Evolutionary conservation across 768 basidiomycete genomes (phyloP).

Genomic region (Tulasnella calospora): DNA sequence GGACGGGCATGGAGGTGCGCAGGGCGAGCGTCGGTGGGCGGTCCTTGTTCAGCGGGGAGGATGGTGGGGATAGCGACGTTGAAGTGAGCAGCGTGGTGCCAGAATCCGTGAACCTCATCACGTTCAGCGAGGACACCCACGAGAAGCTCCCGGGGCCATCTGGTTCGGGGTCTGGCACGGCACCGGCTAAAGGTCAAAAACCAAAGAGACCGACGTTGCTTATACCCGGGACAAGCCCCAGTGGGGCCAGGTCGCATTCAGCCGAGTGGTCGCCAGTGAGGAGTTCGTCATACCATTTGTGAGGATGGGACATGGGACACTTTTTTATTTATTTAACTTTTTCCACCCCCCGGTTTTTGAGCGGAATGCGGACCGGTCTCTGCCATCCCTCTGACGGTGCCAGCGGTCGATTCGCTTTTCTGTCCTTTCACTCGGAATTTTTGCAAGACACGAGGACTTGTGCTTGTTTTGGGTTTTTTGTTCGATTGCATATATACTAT

Average conservation of each 20-base stretch:
- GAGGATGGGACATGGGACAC: not conserved
- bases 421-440: not conserved
- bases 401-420: not conserved
- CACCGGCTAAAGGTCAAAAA: not conserved
- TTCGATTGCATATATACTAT: not conserved
- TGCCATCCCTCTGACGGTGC: not conserved
- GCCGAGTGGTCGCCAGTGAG: not conserved
- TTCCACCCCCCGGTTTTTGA: not conserved
- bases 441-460: not conserved
- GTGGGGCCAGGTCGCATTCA: not conserved
- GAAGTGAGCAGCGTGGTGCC: not conserved
- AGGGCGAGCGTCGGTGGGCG: conserved; percentile 3
- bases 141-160: not conserved
- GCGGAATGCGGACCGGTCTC: not conserved
- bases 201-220: not conserved
- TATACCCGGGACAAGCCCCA: not conserved
- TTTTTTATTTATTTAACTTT: not conserved
- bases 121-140: not conserved
- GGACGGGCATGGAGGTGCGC: not conserved
- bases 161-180: too few relatives aligned
- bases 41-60: not conserved
- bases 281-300: not conserved
- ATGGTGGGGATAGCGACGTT: not conserved
- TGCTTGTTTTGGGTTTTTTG: not conserved
- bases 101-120: not conserved